Conservation (phyloP, 164 flowering plant genomes). For the Paratinospora sagittata region DNA sequence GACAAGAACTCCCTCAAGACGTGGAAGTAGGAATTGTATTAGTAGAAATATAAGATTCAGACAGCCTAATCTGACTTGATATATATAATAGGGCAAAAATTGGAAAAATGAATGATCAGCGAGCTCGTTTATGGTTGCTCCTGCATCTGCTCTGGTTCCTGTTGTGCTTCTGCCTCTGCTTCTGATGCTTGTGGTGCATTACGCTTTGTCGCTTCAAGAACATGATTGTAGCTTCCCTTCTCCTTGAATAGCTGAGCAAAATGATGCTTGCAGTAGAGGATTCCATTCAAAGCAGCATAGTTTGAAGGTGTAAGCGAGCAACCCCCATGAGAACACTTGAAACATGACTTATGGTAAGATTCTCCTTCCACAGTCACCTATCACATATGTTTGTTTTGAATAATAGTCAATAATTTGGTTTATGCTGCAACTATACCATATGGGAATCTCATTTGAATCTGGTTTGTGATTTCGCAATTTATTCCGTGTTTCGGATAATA, state of each 20-base stretch:
- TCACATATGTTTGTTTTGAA: background rate
- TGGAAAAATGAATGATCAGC: background rate
- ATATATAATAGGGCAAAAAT: background rate
- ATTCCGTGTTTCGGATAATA: no score
- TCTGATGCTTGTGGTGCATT: slow-evolving; percentile 4
- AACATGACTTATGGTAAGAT: slow-evolving; percentile 33
- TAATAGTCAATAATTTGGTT: no score
- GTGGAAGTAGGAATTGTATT: background rate
- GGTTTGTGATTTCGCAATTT: background rate
- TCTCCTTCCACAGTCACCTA: slow-evolving; percentile 32
- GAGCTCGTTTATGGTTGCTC: slow-evolving; percentile 10
- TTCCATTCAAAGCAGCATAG: slow-evolving; percentile 30
- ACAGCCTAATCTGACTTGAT: background rate
- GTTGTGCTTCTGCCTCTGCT: background rate
- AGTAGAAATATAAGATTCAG: background rate
- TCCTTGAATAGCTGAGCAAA: slow-evolving; percentile 44
- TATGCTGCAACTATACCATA: no score
- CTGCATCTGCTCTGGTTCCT: slow-evolving; percentile 9
- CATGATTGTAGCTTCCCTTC: slow-evolving; percentile 37
- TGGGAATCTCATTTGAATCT: background rate
- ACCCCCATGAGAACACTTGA: slow-evolving; percentile 33
- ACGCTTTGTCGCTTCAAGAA: slow-evolving; percentile 22
- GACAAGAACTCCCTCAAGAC: background rate
- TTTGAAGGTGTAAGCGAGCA: slow-evolving; percentile 25
- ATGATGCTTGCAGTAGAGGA: slow-evolving; percentile 44